Percentiles rank a stretch among this genome's conserved stretches.
phyloP scores from a whole-genome alignment of 1,139 yeast genomes.

The Hansenula sp. region DNA sequence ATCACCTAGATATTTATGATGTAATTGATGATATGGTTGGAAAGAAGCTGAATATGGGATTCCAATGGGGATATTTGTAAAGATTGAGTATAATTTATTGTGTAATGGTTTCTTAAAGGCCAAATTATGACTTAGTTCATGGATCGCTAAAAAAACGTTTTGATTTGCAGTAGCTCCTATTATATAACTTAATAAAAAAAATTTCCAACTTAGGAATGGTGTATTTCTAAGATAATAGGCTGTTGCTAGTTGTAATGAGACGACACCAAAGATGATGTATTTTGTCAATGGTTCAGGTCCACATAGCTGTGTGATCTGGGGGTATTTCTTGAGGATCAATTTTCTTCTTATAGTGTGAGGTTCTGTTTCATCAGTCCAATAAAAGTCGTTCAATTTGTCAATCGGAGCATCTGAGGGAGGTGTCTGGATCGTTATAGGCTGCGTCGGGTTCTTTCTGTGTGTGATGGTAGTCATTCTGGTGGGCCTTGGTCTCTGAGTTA shows the following conservation, averaged over 20 bases:
- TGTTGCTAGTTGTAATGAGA: slow-evolving; percentile 53
- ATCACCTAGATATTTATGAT: slow-evolving; percentile 91
- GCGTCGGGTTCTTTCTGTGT: slow-evolving; percentile 23
- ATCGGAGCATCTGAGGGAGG: slow-evolving; percentile 24
- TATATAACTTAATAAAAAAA: slow-evolving; percentile 61
- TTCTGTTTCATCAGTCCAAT: slow-evolving; percentile 80
- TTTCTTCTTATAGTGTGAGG: slow-evolving; percentile 78
- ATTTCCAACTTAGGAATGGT: slow-evolving; percentile 48
- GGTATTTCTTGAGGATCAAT: slow-evolving; percentile 67
- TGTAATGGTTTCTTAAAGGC: slow-evolving; percentile 77
- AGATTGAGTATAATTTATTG: slow-evolving; percentile 73
- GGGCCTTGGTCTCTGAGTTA: too few relatives aligned
- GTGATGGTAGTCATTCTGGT: slow-evolving; percentile 21
- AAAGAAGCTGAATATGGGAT: slow-evolving; percentile 88
- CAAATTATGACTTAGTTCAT: slow-evolving; percentile 80
- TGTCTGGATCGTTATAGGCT: slow-evolving; percentile 16
- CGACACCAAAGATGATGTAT: slow-evolving; percentile 64
- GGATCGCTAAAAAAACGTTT: slow-evolving; percentile 81
- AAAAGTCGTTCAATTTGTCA: slow-evolving; percentile 46
- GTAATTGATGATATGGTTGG: slow-evolving; percentile 88
- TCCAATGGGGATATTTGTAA: slow-evolving; percentile 82
- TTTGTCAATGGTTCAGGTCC: slow-evolving; percentile 88
- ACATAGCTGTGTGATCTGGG: slow-evolving; percentile 73
- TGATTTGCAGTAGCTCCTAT: slow-evolving; percentile 87
- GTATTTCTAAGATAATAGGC: slow-evolving; percentile 61